Evolutionary conservation across 1,139 yeast genomes (phyloP), one percentile per base, ranked within the genome.

Genomic region (Yamadazyma sp.): DNA sequence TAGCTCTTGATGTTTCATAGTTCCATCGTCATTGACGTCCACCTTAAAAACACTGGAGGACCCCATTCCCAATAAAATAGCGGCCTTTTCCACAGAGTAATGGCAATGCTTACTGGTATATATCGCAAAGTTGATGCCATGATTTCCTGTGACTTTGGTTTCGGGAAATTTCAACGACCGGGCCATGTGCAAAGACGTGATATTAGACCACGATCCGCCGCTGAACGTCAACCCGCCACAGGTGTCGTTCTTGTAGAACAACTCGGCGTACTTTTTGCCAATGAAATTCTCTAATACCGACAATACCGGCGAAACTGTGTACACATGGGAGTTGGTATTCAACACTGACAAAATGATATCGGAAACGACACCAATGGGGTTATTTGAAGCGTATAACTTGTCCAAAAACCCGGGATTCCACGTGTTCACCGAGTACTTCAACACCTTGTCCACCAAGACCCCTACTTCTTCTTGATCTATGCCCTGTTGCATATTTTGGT

Each of bases 361-460:
- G 1, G 88, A 72, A 6, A 87, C 72, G 6, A 87, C 79, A 2
- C 96, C 96, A 34, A 86, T 82, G 1, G 95, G 92, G 56, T 86
- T 86, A 29, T 87, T 86, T 21, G 88, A 78, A 0, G 95, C 95
- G 52, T 86, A 87, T 42, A 87, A 66, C 59, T 87, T 87, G 58
- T 87, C 96, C 64, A 87, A 62, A 52, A 87, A 87, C 1, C 95
- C 95, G 0, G 86, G 84, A 53, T 83, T 85, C 95, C 95, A 87
- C 0, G 95, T 87, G 42, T 82, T 86, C 29, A 86, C 89, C 0
- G 94, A 83, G 52, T 82, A 76, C 35, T 76, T 62, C 44, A 87
- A 62, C 2, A 87, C 78, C 33, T 69, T 62, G 47, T 84, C 84
- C 37, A 85, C 72, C 11, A 76, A 68, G 2, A 57, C 57, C 32